These are phyloP conservation scores for Trypanosoma lewisi DNA, from an alignment of 208 protist species.

Conservation along the genomic window DNA sequence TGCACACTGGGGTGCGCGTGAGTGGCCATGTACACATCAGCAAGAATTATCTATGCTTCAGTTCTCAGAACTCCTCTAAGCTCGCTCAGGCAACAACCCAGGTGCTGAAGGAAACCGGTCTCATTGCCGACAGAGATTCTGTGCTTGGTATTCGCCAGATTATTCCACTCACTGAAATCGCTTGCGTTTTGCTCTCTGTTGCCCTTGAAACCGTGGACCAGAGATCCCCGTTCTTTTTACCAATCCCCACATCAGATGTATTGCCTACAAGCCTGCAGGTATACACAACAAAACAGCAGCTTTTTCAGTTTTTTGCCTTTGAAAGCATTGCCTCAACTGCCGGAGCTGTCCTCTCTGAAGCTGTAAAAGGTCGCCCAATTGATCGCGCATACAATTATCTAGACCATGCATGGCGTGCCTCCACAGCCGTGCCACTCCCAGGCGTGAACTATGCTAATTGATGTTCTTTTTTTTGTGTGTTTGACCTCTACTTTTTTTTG, in stretches of 20 bases:
- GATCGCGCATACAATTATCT: conserved; percentile 81
- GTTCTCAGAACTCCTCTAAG: conserved; percentile 31
- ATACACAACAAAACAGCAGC: conserved; percentile 44
- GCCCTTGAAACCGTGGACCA: conserved; percentile 50
- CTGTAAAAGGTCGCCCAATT: conserved; percentile 54
- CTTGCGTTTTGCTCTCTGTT: conserved; percentile 60
- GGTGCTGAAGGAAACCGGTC: conserved; percentile 27
- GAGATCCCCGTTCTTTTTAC: conserved; percentile 62
- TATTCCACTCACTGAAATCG: conserved; percentile 55
- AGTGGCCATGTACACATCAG: conserved; percentile 65
- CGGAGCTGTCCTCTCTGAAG: conserved; percentile 32
- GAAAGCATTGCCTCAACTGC: conserved; percentile 48
- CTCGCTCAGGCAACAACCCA: conserved; percentile 34
- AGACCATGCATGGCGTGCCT: conserved; percentile 80
- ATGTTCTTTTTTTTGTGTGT: conserved; percentile 25
- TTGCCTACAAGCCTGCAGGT: conserved; percentile 68
- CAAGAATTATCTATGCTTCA: conserved; percentile 66
- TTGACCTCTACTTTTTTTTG: neutral
- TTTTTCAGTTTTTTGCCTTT: conserved; percentile 83
- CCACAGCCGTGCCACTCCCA: conserved; percentile 53
- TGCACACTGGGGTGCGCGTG: conserved; percentile 44
- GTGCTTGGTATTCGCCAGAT: conserved; percentile 43
- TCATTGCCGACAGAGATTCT: neutral
- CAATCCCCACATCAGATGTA: conserved; percentile 55
- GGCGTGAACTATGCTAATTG: conserved; percentile 52